Evolutionary conservation across 805 yeast genomes (phyloP), one percentile per base, ranked within the genome.

Genomic region (Lipomyces japonicus): DNA sequence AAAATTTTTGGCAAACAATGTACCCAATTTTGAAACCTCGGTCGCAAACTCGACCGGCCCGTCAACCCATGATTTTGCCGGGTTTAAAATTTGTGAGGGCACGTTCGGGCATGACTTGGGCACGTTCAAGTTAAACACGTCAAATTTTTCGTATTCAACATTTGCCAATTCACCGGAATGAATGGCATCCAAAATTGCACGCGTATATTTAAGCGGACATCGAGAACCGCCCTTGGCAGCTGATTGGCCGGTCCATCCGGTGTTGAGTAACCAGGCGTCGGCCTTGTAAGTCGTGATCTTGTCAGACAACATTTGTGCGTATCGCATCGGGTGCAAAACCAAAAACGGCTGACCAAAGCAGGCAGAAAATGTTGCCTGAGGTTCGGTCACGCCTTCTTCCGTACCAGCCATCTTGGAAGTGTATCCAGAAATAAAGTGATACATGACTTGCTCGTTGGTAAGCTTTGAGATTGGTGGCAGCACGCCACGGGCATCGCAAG

Each of bases 381-480:
- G 97, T 75, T 91, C 97, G 57, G 97, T 90, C 60, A 91, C 87
- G 72, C 98, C 98, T 71, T 87, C 95, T 75, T 91, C 98, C 46
- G 98, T 91, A 71, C 97, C 97, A 56, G 98, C 96, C 95, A 91
- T 91, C 81, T 93, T 91, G 49, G 97, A 91, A 56, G 98, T 91
- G 80, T 91, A 91, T 65, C 98, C 98, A 58, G 95, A 85, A 63
- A 91, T 91, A 75, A 91, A 91, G 75, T 91, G 97, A 79, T 93
- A 91, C 97, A 93, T 91, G 60, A 91, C 97, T 75, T 91, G 97
- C 63, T 91, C 86, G 67, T 88, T 88, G 36, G 95, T 79, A 69
- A 91, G 80, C 73, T 84, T 87, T 58, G 97, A 89, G 58, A 91
- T 95, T 58, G 97, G 97, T 48, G 98, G 98, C 64, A 91, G 77